Base-by-base conservation (phyloP, 805 yeast genomes). In the Zygoascus bituminiphila region DNA sequence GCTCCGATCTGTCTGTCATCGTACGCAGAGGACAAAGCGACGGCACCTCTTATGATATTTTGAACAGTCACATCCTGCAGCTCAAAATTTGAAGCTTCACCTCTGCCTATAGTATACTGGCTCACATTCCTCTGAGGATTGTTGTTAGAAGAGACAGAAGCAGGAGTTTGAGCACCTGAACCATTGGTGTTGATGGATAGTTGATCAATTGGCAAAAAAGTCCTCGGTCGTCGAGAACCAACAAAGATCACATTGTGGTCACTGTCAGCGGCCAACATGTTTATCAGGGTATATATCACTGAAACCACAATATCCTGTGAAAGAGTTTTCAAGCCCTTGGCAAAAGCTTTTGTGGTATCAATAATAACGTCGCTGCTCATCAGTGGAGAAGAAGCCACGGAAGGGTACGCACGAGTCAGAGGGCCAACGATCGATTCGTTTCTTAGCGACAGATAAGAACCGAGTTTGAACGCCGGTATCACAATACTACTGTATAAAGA, bases 251-350 rank as follows among this genome's bases (percentile, higher is more conserved):
- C n/a, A 22, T 26, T 23, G 5, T 25, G 20, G 46, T 56, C 59
- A 42, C 57, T 76, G 14, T 75, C 81, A 46, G 72, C 76, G 45
- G 82, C 76, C 26, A 91, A 66, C 51, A 84, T 63, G 61, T 93
- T 93, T 17, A 85, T 79, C 54, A 91, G 72, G 0, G 94, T 81
- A 65, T 93, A 93, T 45, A 93, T 79, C 1, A 91, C 77, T 6
- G 95, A 82, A 7, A 88, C 85, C 20, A 84, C 81, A 1, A 86
- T 78, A 60, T 88, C 96, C 59, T 88, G 91, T 17, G 88, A 78
- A 46, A 84, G 69, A 7, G 78, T 76, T 49, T 75, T 77, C 55
- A 86, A 70, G 2, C 89, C 88, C 44, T 75, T 63, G 0, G 89
- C 84, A 35, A 88, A 76, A 33, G 77, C 67, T 47, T 67, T 64